phyloP scores from a whole-genome alignment of 257 asterid species.

The Solanum paucissectum region DNA sequence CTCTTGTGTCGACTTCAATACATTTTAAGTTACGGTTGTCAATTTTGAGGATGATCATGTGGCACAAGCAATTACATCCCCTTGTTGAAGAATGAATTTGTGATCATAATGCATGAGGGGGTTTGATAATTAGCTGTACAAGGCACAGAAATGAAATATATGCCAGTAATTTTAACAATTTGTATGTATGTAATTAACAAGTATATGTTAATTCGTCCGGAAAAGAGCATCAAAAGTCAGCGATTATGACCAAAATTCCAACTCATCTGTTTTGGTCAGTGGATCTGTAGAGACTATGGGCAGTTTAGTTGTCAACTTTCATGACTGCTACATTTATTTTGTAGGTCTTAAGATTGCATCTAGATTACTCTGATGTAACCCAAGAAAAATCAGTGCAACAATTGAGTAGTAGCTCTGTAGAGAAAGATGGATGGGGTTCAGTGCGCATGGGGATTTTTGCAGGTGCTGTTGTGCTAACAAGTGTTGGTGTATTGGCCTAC shows the following conservation, averaged over 20 bases:
- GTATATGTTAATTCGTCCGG: neutral
- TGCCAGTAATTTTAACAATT: neutral
- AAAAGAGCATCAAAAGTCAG: neutral
- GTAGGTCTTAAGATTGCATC: conserved; percentile 73
- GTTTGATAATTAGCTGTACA: neutral
- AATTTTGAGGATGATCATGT: neutral
- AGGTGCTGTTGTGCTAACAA: conserved; percentile 49
- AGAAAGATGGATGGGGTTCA: conserved; percentile 19
- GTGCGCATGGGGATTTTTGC: conserved; percentile 40
- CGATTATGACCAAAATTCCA: neutral
- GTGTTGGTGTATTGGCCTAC: conserved; percentile 54
- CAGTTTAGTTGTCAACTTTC: neutral
- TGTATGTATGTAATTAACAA: neutral
- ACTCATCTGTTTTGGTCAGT: neutral
- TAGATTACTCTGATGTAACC: conserved; percentile 25
- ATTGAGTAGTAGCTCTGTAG: conserved; percentile 5
- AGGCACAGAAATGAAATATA: neutral
- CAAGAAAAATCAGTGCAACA: conserved; percentile 8
- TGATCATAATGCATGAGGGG: neutral
- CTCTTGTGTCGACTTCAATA: neutral
- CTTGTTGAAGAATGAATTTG: neutral
- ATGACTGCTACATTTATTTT: neutral
- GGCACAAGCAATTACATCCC: neutral
- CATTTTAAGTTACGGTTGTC: neutral
- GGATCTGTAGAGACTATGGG: neutral